phyloP scores from a whole-genome alignment of 257 asterid genomes.

The Paulownia fortunei region DNA sequence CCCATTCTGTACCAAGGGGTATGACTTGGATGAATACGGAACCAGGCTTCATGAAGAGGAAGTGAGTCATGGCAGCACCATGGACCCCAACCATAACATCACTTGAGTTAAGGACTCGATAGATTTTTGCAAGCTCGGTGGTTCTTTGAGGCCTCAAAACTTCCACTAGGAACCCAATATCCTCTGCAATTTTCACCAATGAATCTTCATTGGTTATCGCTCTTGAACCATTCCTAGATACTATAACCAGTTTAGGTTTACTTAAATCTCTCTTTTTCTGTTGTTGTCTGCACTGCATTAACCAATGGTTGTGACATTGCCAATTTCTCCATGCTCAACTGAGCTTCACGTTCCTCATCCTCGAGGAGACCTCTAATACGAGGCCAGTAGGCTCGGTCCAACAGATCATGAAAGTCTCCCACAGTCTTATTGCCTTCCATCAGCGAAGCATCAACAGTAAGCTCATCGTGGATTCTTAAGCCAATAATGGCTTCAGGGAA shows the following conservation, averaged over 20 bases:
- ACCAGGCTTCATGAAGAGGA: conserved; percentile 78
- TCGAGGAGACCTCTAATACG: conserved; percentile 57
- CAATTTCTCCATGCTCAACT: conserved; percentile 9
- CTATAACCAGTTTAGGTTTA: conserved; percentile 68
- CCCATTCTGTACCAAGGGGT: conserved; percentile 89
- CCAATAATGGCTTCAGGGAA: conserved; percentile 82
- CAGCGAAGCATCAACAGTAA: conserved; percentile 50
- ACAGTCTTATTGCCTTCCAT: conserved; percentile 59
- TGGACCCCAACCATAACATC: conserved; percentile 93
- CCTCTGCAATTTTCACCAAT: conserved; percentile 55
- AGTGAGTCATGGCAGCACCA: conserved; percentile 97
- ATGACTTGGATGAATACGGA: conserved; percentile 80
- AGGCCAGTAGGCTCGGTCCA: conserved; percentile 76
- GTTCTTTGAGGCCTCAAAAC: conserved; percentile 67
- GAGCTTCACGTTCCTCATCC: conserved; percentile 60
- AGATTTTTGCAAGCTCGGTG: conserved; percentile 71
- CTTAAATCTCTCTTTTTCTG: not conserved
- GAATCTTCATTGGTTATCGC: conserved; percentile 64
- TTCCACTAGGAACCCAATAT: conserved; percentile 66
- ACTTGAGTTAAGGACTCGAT: conserved; percentile 69
- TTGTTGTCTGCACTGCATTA: not conserved
- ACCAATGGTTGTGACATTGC: conserved; percentile 21
- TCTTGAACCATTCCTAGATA: conserved; percentile 79
- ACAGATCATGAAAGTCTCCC: conserved; percentile 55
- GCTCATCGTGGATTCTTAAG: conserved; percentile 78